phyloP scores from a whole-genome alignment of 805 yeast genomes.

The Jamesozyma lodderae region DNA sequence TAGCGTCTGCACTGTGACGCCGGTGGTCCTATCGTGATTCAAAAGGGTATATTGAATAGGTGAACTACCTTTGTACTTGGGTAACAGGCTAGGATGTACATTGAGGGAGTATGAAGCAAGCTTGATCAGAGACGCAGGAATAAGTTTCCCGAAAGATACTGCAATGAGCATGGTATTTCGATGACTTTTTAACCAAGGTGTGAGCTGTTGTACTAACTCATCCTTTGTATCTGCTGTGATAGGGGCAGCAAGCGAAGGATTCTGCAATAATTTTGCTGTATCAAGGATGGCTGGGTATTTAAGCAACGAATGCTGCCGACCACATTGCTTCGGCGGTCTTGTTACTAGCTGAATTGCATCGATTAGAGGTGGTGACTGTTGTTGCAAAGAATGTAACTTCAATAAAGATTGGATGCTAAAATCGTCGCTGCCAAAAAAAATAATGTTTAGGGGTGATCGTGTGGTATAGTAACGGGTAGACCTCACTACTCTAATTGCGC shows the following conservation, averaged over 20 bases:
- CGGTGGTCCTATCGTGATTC: slow-evolving; percentile 54
- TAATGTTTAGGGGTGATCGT: slow-evolving; percentile 32
- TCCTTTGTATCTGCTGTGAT: slow-evolving; percentile 21
- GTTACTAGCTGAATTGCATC: slow-evolving; percentile 51
- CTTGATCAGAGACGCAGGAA: slow-evolving; percentile 52
- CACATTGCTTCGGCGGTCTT: slow-evolving; percentile 52
- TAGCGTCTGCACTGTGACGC: slow-evolving; percentile 82
- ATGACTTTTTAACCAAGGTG: slow-evolving; percentile 9
- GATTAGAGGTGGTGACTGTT: slow-evolving; percentile 12
- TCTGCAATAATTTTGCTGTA: slow-evolving; percentile 25
- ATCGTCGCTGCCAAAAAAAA: slow-evolving; percentile 71
- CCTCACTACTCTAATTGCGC: too few relatives aligned
- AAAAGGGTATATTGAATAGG: slow-evolving; percentile 78
- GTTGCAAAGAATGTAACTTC: slow-evolving; percentile 26
- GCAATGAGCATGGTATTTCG: slow-evolving; percentile 57
- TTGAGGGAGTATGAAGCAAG: slow-evolving; percentile 56
- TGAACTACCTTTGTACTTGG: slow-evolving; percentile 76
- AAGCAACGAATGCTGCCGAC: slow-evolving; percentile 41
- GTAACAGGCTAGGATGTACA: slow-evolving; percentile 87
- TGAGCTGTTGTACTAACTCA: slow-evolving; percentile 9
- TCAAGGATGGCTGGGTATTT: slow-evolving; percentile 47
- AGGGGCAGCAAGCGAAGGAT: slow-evolving; percentile 10
- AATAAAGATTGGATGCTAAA: slow-evolving; percentile 53
- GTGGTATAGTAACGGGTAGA: too few relatives aligned
- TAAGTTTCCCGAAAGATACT: slow-evolving; percentile 79